A percentile compares a stretch with the other conserved stretches of the same genome.
phyloP scores from a whole-genome alignment of 371 early-diverging fungal species.

The Mortierella sp. region DNA sequence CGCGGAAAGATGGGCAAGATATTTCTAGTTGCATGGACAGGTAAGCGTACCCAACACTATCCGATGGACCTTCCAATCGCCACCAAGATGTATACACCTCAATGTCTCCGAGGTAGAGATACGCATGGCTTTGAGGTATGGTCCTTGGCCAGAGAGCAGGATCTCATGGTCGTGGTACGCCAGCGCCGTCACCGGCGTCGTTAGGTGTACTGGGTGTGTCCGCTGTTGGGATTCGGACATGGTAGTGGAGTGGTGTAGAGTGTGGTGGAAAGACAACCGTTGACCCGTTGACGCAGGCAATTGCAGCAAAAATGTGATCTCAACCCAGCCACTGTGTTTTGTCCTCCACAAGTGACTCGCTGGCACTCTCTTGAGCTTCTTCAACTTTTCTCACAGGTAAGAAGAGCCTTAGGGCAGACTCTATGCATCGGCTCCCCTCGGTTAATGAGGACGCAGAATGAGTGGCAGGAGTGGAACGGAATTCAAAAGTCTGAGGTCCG shows the following conservation, averaged over 20 bases:
- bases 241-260: not conserved
- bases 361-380: not conserved
- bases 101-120: slow-evolving; percentile 59
- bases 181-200: slow-evolving; percentile 64
- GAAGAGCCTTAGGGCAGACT: too few relatives aligned
- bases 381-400: too few relatives aligned
- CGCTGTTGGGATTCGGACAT: slow-evolving; percentile 22
- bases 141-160: slow-evolving; percentile 71
- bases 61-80: slow-evolving; percentile 65
- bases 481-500: too few relatives aligned
- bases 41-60: slow-evolving; percentile 61
- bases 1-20: slow-evolving; percentile 1
- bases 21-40: too few relatives aligned
- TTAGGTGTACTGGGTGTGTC: slow-evolving; percentile 39
- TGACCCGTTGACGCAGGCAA: too few relatives aligned
- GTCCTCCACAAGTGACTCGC: slow-evolving; percentile 5
- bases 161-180: slow-evolving; percentile 61
- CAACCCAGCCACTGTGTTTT: too few relatives aligned
- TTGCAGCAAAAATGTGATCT: too few relatives aligned
- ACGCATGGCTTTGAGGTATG: slow-evolving; percentile 65
- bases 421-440: too few relatives aligned
- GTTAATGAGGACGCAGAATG: too few relatives aligned
- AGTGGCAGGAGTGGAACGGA: too few relatives aligned
- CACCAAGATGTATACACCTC: slow-evolving; percentile 52
- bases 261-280: not conserved